These are phyloP conservation scores for Kazachstania africana DNA, from an alignment of 805 yeast genomes.

Conservation along the genomic window DNA sequence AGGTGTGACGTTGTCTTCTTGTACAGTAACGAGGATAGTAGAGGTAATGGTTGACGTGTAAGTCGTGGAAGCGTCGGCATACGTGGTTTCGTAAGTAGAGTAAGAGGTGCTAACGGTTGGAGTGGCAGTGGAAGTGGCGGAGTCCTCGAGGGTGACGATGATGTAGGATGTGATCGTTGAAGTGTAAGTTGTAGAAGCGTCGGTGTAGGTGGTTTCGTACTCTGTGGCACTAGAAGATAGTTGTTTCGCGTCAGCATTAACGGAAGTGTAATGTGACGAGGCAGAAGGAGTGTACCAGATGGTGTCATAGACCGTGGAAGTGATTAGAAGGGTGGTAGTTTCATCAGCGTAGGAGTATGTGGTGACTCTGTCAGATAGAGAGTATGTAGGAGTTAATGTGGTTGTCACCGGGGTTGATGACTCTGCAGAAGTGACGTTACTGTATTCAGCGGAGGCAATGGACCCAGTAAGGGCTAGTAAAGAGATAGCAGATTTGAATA, in stretches of 20 bases:
- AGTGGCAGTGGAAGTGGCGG: not conserved
- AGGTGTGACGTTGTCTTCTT: conserved; percentile 3
- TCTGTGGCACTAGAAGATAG: not conserved
- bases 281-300: conserved; percentile 6
- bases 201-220: conserved; percentile 2
- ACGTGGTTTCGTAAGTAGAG: not conserved
- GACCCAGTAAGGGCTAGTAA: conserved; percentile 6
- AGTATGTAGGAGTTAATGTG: conserved; percentile 10
- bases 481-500: not conserved
- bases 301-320: conserved; percentile 4
- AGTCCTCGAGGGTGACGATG: conserved; percentile 7
- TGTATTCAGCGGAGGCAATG: conserved; percentile 10
- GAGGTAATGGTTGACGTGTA: conserved; percentile 10
- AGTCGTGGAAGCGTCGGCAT: conserved; percentile 1
- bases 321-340: conserved; percentile 17
- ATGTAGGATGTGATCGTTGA: conserved; percentile 16
- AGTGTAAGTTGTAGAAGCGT: conserved; percentile 6
- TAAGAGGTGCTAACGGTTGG: conserved; percentile 3
- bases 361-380: conserved; percentile 9
- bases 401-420: conserved; percentile 4
- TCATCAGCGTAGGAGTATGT: conserved; percentile 13
- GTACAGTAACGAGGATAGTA: conserved; percentile 7
- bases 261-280: conserved; percentile 1
- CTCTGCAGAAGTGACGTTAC: conserved; percentile 7
- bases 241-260: too few species aligned